These are phyloP conservation scores for Grigorovia humatica DNA, from an alignment of 805 yeast species.

Conservation along the genomic window DNA sequence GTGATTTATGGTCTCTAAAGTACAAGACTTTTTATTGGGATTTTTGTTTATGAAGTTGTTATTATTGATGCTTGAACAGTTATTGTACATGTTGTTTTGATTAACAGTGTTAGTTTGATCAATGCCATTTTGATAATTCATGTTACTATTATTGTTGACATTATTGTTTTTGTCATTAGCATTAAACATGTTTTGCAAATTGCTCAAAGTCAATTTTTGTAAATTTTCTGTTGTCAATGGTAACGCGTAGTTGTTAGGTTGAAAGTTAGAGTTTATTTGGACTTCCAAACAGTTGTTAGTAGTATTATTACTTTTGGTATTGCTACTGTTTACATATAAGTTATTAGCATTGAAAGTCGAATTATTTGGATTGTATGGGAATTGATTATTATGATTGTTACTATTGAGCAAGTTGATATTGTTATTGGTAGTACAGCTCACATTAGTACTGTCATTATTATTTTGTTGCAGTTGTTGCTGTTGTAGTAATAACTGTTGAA, in stretches of 20 bases:
- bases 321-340: neutral
- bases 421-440: neutral
- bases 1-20: neutral
- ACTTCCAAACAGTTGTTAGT: conserved; percentile 15
- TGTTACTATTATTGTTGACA: neutral
- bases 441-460: too few species aligned
- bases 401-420: conserved; percentile 1
- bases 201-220: conserved; percentile 12
- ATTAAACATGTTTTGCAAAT: neutral
- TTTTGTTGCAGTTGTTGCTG: neutral
- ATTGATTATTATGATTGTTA: neutral
- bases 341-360: neutral
- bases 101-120: neutral
- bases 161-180: neutral
- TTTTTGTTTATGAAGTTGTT: neutral
- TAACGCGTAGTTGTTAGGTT: conserved; percentile 7
- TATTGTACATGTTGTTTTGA: neutral
- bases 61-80: neutral
- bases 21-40: neutral
- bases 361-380: neutral
- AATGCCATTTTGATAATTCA: neutral
- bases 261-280: conserved; percentile 16
- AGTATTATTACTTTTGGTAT: neutral
- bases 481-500: neutral
- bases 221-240: conserved; percentile 27